Conservation (phyloP, 2,329 filamentous ascomycete genomes). For the Phialophora macrospora region DNA sequence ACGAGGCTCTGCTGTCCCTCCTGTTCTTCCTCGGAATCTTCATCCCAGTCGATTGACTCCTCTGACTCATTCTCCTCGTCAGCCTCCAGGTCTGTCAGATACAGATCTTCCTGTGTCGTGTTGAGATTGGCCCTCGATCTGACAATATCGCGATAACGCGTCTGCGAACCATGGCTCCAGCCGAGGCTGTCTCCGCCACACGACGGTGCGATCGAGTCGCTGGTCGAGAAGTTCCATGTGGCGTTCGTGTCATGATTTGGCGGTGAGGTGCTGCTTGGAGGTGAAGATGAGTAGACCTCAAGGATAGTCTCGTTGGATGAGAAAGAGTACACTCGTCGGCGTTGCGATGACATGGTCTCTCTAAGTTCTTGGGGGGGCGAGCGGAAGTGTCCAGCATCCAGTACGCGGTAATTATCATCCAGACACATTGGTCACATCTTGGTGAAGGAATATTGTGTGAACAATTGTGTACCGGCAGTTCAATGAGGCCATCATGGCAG, state of each 20-base stretch:
- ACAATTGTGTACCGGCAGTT: not conserved
- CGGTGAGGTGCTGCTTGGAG: not conserved
- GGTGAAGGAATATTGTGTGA: not conserved
- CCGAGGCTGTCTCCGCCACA: not conserved
- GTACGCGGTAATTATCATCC: not conserved
- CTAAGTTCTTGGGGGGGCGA: not conserved
- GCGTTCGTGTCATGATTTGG: not conserved
- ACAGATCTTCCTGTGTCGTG: not conserved
- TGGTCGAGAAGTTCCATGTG: not conserved
- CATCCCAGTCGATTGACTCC: constrained; percentile 19
- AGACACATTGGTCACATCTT: not conserved
- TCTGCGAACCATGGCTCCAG: not conserved
- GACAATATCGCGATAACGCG: not conserved
- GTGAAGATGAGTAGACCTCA: constrained; percentile 14
- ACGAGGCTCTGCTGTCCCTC: not conserved
- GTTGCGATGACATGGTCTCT: constrained; percentile 10
- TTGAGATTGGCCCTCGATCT: not conserved
- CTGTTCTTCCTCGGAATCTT: constrained; percentile 7
- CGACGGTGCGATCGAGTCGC: not conserved
- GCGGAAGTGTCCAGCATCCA: not conserved
- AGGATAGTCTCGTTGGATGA: constrained; percentile 19
- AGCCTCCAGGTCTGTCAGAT: not conserved
- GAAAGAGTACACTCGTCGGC: constrained; percentile 2
- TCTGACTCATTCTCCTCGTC: not conserved
- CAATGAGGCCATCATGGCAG: not conserved